Base-by-base conservation (phyloP, 2,329 filamentous ascomycete genomes). In the Aureobasidium vineae region DNA sequence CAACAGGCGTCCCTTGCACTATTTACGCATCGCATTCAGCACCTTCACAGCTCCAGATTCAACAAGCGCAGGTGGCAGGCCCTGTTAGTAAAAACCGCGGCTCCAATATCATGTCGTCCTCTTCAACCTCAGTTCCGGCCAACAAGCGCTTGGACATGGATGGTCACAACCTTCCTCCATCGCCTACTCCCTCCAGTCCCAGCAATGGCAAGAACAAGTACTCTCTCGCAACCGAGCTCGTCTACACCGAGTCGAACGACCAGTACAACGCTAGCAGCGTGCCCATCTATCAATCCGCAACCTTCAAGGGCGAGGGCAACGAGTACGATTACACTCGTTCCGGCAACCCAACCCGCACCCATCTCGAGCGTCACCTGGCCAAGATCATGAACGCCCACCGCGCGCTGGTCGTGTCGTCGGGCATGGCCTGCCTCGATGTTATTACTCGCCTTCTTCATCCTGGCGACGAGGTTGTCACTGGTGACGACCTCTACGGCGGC, bases 291-390 rank as follows among this genome's bases (percentile, higher is more conserved):
- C 95, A 89, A 85, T 96, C 92, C 57, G 96, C 95, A 57, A 99
- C 95, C 43, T 99, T 99, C 84, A 99, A 99, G 81, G 95, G 98
- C 41, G 75, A 75, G 13, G 90, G 87, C 71, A 83, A 86, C 75
- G 93, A 98, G 79, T 99, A 98, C 79, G 95, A 99, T 82, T 99
- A 99, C 82, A 98, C 95, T 68, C 91, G 96, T 69, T 98, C 93
- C 41, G 95, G 95, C 66, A 99, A 99, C 77, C 95, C 95, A 21
- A 99, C 95, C 67, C 87, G 95, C 70, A 96, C 94, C 40, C 95
- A 99, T 75, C 86, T 99, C 69, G 95, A 99, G 82, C 88, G 94
- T 67, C 95, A 99, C 79, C 83, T 99, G 73, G 95, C 96, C 75
- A 99, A 99, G 85, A 96, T 99, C 77, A 99, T 99, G 96, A 93